Percentiles rank a stretch among this genome's conserved stretches.
Conservation (phyloP, 805 yeast species). For the Starmerella gropengiesseri region DNA sequence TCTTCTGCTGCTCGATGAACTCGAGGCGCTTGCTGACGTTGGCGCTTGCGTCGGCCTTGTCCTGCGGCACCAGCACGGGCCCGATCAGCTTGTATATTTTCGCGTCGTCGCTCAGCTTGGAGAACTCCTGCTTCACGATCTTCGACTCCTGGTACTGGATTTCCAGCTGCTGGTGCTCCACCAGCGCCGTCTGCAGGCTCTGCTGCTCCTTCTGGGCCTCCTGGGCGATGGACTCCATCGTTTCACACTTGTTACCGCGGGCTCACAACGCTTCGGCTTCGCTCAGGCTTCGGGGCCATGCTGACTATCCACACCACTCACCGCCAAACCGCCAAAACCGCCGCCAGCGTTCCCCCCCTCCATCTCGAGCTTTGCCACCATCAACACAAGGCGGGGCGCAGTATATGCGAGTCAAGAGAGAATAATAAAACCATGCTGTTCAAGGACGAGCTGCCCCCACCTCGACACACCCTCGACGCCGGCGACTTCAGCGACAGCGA, state of each 20-base stretch:
- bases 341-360: background rate
- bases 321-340: background rate
- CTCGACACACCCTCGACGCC: slow-evolving; percentile 40
- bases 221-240: slow-evolving; percentile 18
- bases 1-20: slow-evolving; percentile 70
- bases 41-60: slow-evolving; percentile 62
- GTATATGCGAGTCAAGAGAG: background rate
- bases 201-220: slow-evolving; percentile 22
- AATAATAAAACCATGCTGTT: slow-evolving; percentile 15
- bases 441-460: slow-evolving; percentile 36
- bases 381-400: background rate
- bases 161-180: slow-evolving; percentile 76
- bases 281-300: background rate
- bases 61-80: slow-evolving; percentile 85
- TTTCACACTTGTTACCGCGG: background rate
- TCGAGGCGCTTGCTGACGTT: slow-evolving; percentile 86
- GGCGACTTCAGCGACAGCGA: slow-evolving; percentile 32
- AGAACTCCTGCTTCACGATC: slow-evolving; percentile 77
- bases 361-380: background rate
- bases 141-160: slow-evolving; percentile 90
- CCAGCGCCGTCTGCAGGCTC: slow-evolving; percentile 41
- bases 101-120: slow-evolving; percentile 49
- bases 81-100: slow-evolving; percentile 85
- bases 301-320: slow-evolving; percentile 1
- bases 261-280: background rate